Evolutionary conservation across 306 rosid genomes (phyloP).

Genomic region (Dryas alaskensis): DNA sequence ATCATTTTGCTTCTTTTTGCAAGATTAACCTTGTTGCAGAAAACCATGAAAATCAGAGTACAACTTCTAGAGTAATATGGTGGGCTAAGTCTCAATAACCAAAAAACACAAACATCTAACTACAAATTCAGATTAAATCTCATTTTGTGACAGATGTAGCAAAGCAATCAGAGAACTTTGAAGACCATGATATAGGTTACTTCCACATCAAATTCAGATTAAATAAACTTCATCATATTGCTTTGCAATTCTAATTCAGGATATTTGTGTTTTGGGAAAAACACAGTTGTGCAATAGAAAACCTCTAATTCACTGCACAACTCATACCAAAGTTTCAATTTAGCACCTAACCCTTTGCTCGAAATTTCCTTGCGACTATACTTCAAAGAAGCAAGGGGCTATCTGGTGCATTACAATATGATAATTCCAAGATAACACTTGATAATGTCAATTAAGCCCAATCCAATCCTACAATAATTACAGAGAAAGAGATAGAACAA

Average conservation of each 20-base stretch:
- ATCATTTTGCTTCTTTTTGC: neutral
- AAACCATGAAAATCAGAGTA: too few species aligned
- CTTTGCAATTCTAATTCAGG: conserved; percentile 8
- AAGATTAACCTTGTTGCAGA: too few species aligned
- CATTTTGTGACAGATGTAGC: neutral
- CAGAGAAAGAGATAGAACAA: neutral
- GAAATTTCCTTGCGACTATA: conserved; percentile 40
- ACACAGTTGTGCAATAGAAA: conserved; percentile 15
- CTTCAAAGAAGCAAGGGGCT: conserved; percentile 48
- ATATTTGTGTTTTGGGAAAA: conserved; percentile 16
- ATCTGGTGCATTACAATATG: conserved; percentile 30
- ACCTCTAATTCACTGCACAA: conserved; percentile 6
- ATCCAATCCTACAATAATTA: neutral
- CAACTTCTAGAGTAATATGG: too few species aligned
- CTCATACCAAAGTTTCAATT: conserved; percentile 31
- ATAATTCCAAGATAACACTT: neutral
- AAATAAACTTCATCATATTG: conserved; percentile 31
- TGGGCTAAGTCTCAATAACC: too few species aligned
- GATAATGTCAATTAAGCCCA: neutral
- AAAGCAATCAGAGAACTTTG: conserved; percentile 60
- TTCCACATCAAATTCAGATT: conserved; percentile 41
- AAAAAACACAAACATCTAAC: neutral
- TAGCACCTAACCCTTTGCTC: conserved; percentile 46
- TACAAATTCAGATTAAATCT: neutral
- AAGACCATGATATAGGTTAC: conserved; percentile 32